A percentile compares a stretch with the other conserved stretches of the same genome.
Conservation (phyloP, 83 land plant genomes). For the Isoetes engelmannii region DNA sequence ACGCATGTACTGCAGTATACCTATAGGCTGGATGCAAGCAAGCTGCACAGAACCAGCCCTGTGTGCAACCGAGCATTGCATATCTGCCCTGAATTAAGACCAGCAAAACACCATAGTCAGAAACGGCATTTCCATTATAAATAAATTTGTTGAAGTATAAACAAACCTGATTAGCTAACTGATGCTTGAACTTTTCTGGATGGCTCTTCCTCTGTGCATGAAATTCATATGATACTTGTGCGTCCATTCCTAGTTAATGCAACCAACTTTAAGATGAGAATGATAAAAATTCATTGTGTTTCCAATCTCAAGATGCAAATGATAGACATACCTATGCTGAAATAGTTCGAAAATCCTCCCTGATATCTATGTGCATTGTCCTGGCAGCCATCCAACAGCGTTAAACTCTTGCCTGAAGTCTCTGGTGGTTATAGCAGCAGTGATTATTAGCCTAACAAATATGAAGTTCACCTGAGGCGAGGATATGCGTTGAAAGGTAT, state of each 20-base stretch:
- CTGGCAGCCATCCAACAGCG: conserved; percentile 30
- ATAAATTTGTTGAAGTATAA: not conserved
- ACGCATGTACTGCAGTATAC: conserved; percentile 28
- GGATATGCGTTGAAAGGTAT: conserved; percentile 68
- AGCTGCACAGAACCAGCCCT: conserved; percentile 82
- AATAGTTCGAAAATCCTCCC: conserved; percentile 97
- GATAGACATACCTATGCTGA: conserved; percentile 72
- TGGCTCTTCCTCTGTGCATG: conserved; percentile 68
- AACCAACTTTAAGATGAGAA: not conserved
- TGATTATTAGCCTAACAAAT: not conserved
- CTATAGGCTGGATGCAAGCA: conserved; percentile 58
- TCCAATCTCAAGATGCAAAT: not conserved
- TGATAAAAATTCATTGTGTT: not conserved
- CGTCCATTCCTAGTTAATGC: conserved; percentile 79
- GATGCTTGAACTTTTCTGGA: conserved; percentile 86
- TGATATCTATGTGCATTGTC: conserved; percentile 70
- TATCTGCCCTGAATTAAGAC: conserved; percentile 40
- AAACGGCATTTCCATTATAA: not conserved
- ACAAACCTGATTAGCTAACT: conserved; percentile 70
- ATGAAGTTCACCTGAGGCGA: conserved; percentile 31
- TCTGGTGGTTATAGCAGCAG: too few relatives aligned
- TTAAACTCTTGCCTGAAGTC: not conserved
- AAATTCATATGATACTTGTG: conserved; percentile 91
- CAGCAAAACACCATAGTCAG: not conserved
- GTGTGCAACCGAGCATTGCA: conserved; percentile 49